These are phyloP conservation scores for Didymella sp. DNA, from an alignment of 2,329 filamentous ascomycete genomes.

Conservation along the genomic window DNA sequence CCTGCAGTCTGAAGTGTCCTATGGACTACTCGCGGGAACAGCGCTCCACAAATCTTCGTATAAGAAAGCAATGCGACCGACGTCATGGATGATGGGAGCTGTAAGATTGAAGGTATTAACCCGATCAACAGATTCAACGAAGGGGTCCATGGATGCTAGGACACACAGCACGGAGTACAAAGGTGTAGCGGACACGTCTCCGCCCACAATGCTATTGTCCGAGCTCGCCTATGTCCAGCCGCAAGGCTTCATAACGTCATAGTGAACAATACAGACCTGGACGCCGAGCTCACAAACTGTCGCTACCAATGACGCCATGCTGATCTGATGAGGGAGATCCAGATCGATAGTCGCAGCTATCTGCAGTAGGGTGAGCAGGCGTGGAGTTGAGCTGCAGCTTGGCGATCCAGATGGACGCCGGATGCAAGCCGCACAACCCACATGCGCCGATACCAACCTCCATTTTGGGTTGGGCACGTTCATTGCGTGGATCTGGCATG, in stretches of 20 bases:
- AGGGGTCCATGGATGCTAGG: background rate
- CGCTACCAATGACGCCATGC: background rate
- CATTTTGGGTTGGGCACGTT: background rate
- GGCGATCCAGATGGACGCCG: background rate
- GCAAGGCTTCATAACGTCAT: background rate
- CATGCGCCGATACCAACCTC: background rate
- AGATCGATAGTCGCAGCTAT: background rate
- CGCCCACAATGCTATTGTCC: background rate
- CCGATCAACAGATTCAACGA: background rate
- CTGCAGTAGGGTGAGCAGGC: background rate
- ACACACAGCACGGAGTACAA: background rate
- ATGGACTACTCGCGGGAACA: background rate
- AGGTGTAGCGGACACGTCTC: background rate
- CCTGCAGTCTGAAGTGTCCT: background rate
- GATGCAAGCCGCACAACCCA: background rate
- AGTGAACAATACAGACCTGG: background rate
- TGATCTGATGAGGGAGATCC: conserved; percentile 1
- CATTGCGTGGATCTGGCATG: background rate
- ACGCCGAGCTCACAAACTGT: background rate
- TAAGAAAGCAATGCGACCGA: background rate
- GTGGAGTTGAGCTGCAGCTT: background rate
- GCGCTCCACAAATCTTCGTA: background rate
- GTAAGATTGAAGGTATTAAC: background rate
- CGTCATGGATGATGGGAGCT: background rate
- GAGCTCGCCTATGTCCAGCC: background rate